Evolutionary conservation across 768 basidiomycete species (phyloP).

Genomic region (Pulveroboletus sp.): DNA sequence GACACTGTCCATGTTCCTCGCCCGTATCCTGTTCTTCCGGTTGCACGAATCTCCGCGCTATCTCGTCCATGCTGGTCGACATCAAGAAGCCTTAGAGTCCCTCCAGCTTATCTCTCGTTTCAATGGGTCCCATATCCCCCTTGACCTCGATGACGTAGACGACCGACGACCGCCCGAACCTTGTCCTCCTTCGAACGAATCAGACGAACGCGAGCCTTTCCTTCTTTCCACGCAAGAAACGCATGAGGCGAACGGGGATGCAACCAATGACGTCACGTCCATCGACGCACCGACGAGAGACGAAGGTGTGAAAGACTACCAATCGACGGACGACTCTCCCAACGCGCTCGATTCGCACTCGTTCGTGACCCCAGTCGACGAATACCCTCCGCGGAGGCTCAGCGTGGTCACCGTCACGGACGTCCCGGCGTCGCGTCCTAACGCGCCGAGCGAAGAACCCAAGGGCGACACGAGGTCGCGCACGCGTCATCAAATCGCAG

Average conservation of each 20-base stretch:
- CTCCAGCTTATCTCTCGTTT: slow-evolving; percentile 81
- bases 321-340: slow-evolving; percentile 28
- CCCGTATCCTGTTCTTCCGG: slow-evolving; percentile 85
- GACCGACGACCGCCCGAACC: slow-evolving; percentile 34
- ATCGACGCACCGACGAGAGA: slow-evolving; percentile 13
- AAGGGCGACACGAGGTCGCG: slow-evolving; percentile 12
- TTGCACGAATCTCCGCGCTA: slow-evolving; percentile 93
- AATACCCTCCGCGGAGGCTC: slow-evolving; percentile 20
- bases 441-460: slow-evolving; percentile 9
- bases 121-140: slow-evolving; percentile 70
- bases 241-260: slow-evolving; percentile 15
- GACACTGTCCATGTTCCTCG: slow-evolving; percentile 85
- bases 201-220: slow-evolving; percentile 29
- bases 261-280: not conserved
- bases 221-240: slow-evolving; percentile 19
- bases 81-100: slow-evolving; percentile 77
- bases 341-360: slow-evolving; percentile 26
- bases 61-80: slow-evolving; percentile 84
- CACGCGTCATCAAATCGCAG: slow-evolving; percentile 5
- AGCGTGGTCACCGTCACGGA: slow-evolving; percentile 31
- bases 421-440: slow-evolving; percentile 14
- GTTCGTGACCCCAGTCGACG: slow-evolving; percentile 25
- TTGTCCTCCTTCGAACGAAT: slow-evolving; percentile 12
- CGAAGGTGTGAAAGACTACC: slow-evolving; percentile 25
- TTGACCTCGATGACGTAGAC: slow-evolving; percentile 69